Evolutionary conservation across 2,329 filamentous ascomycete species (phyloP).

Genomic region (Paracorniculantispora psalliotae): DNA sequence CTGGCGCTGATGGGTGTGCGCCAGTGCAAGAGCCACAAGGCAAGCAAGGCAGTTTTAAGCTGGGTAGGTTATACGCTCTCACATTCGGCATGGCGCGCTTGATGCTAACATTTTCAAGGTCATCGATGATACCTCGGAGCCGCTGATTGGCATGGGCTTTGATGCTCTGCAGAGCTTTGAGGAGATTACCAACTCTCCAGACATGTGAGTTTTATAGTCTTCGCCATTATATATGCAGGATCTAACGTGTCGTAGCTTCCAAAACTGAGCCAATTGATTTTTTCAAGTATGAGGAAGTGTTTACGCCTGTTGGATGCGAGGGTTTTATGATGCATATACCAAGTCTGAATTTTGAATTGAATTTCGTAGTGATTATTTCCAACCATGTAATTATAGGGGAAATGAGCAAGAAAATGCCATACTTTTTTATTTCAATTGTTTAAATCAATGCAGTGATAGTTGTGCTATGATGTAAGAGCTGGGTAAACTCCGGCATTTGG

Average conservation of each 20-base stretch:
- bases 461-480: constrained; percentile 10
- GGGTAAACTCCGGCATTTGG: constrained; percentile 13
- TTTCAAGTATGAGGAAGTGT: not conserved
- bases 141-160: constrained; percentile 74
- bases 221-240: not conserved
- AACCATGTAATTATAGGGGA: not conserved
- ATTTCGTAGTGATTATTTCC: not conserved
- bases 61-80: constrained; percentile 56
- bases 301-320: not conserved
- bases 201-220: constrained; percentile 35
- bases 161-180: constrained; percentile 74
- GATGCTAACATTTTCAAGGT: constrained; percentile 43
- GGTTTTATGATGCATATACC: constrained; percentile 1
- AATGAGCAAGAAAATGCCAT: not conserved
- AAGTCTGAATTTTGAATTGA: not conserved
- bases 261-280: not conserved
- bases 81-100: not conserved
- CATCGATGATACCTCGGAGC: constrained; percentile 65
- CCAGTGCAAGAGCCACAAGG: constrained; percentile 75
- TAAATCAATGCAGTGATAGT: not conserved
- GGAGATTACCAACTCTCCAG: constrained; percentile 64
- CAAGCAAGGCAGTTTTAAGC: constrained; percentile 67
- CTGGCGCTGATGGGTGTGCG: constrained; percentile 74
- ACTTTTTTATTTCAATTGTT: no score
- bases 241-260: constrained; percentile 12